Evolutionary conservation across 2,329 filamentous ascomycete genomes (phyloP).

Genomic region (Claviceps humidiphila): DNA sequence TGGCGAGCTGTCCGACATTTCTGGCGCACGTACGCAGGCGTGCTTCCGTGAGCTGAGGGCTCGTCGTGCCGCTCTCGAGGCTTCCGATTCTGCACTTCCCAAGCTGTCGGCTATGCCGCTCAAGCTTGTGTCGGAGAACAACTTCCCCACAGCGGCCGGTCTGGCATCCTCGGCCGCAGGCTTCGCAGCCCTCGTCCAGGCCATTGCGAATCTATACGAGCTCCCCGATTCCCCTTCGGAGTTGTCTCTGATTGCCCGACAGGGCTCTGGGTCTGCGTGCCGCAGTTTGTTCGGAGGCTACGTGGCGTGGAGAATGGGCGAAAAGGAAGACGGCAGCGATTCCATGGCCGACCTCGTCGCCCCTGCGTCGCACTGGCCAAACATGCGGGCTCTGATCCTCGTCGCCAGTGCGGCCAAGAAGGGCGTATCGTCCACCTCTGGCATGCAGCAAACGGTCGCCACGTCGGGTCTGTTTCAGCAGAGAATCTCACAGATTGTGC

Average conservation of each 20-base stretch:
- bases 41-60: conserved; percentile 79
- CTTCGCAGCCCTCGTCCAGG: conserved; percentile 61
- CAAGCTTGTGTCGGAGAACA: conserved; percentile 89
- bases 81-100: conserved; percentile 57
- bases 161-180: conserved; percentile 61
- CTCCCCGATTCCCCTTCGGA: conserved; percentile 70
- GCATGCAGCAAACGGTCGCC: conserved; percentile 93
- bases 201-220: conserved; percentile 83
- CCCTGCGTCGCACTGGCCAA: conserved; percentile 80
- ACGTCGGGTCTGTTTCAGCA: conserved; percentile 80
- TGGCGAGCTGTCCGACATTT: conserved; percentile 67
- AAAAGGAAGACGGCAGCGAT: conserved; percentile 65
- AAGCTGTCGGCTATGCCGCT: conserved; percentile 67
- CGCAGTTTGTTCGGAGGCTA: conserved; percentile 89
- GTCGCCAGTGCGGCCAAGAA: conserved; percentile 93
- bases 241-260: conserved; percentile 77
- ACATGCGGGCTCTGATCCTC: conserved; percentile 84
- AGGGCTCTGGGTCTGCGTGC: conserved; percentile 91
- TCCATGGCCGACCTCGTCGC: conserved; percentile 82
- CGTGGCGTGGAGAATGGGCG: conserved; percentile 83
- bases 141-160: conserved; percentile 95
- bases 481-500: conserved; percentile 64
- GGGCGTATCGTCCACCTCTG: conserved; percentile 79
- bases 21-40: conserved; percentile 80
- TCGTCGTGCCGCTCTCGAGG: conserved; percentile 65